Percentiles rank a stretch among this genome's conserved stretches.
These are phyloP conservation scores for Chaetomium olivaceum DNA, from an alignment of 2,329 filamentous ascomycete species.

Conservation along the genomic window DNA sequence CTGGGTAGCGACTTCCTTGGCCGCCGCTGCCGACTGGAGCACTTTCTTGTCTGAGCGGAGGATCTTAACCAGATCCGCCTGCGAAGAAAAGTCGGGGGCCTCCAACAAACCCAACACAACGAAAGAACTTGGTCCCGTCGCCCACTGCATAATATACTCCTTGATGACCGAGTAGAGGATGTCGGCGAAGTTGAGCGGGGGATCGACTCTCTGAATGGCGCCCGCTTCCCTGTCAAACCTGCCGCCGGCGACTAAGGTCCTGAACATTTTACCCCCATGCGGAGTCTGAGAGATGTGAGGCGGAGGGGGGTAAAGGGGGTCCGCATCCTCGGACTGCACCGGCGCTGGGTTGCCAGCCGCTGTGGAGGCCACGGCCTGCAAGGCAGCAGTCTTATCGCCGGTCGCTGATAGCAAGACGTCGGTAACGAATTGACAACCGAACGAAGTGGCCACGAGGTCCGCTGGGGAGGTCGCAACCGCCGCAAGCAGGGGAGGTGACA, in stretches of 20 bases:
- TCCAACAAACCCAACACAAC: slow-evolving; percentile 82
- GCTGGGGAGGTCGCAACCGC: slow-evolving; percentile 68
- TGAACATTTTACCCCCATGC: slow-evolving; percentile 79
- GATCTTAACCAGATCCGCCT: slow-evolving; percentile 65
- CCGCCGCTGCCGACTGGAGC: slow-evolving; percentile 68
- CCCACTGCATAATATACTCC: slow-evolving; percentile 76
- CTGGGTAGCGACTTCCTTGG: slow-evolving; percentile 57
- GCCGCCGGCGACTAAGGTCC: slow-evolving; percentile 86
- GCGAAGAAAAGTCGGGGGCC: slow-evolving; percentile 67
- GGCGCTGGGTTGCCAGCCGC: slow-evolving; percentile 58
- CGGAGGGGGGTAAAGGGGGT: slow-evolving; percentile 37
- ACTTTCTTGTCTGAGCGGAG: slow-evolving; percentile 73
- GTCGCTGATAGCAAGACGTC: slow-evolving; percentile 77
- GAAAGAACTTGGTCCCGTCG: slow-evolving; percentile 81
- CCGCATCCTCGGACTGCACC: slow-evolving; percentile 42
- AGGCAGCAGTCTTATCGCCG: slow-evolving; percentile 74
- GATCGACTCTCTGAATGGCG: slow-evolving; percentile 69
- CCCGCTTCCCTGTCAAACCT: slow-evolving; percentile 76
- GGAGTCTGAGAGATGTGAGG: slow-evolving; percentile 62
- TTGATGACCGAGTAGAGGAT: slow-evolving; percentile 81
- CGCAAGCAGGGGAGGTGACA: slow-evolving; percentile 74
- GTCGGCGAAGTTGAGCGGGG: slow-evolving; percentile 76
- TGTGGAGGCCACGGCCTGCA: slow-evolving; percentile 67
- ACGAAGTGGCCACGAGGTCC: slow-evolving; percentile 71
- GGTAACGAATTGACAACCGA: slow-evolving; percentile 82